These are phyloP conservation scores for Amanita polypyramis DNA, from an alignment of 768 basidiomycete species.

Conservation along the genomic window DNA sequence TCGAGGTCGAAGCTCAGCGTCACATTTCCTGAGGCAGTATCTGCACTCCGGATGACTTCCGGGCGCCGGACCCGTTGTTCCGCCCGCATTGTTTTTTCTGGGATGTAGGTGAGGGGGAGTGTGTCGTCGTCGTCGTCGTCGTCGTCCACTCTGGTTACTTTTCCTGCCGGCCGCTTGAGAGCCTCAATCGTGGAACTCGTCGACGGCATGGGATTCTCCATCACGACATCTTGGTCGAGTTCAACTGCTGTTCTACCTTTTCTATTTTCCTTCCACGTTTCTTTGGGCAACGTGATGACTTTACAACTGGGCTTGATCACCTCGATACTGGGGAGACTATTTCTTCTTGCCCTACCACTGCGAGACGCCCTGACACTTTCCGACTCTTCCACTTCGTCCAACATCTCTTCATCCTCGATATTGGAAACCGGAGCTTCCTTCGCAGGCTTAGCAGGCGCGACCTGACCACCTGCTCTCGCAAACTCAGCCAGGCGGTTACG, in stretches of 20 bases:
- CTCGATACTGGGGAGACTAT: not conserved
- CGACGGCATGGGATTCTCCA: slow-evolving; percentile 14
- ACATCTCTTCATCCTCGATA: not conserved
- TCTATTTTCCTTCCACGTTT: no score
- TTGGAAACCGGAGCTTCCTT: not conserved
- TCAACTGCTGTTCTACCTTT: not conserved
- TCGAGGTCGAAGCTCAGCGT: slow-evolving; percentile 25
- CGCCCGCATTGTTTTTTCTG: no score
- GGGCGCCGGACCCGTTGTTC: not conserved
- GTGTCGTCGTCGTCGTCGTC: slow-evolving; percentile 14
- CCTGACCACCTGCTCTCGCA: slow-evolving; percentile 37
- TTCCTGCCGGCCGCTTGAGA: slow-evolving; percentile 13
- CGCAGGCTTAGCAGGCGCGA: slow-evolving; percentile 4
- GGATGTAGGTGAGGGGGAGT: no score
- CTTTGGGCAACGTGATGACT: not conserved
- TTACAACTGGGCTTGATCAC: not conserved
- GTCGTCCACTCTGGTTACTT: slow-evolving; percentile 14
- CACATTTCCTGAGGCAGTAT: slow-evolving; percentile 5
- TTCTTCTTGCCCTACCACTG: not conserved
- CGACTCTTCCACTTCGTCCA: not conserved
- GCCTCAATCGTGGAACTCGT: slow-evolving; percentile 15
- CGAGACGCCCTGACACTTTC: not conserved
- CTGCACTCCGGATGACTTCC: slow-evolving; percentile 1
- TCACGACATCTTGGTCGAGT: slow-evolving; percentile 11
- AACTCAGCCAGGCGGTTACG: slow-evolving; percentile 41